Percentiles rank a stretch among this genome's conserved stretches.
phyloP scores from a whole-genome alignment of 129 eudicot genomes.

The Centaurea solstitialis region DNA sequence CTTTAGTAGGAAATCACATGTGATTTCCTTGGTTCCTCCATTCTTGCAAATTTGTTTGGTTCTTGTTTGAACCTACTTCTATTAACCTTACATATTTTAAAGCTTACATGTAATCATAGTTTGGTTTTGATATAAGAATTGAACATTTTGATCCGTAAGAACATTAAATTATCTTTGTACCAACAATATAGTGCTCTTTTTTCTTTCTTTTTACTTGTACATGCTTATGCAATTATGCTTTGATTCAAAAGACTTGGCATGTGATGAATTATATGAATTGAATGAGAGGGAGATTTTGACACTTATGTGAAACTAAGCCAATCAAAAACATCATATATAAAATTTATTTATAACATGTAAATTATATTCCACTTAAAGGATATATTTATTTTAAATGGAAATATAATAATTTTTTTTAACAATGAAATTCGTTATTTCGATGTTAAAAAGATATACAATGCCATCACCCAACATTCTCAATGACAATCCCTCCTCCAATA shows the following conservation, averaged over 20 bases:
- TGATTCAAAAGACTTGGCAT: not conserved
- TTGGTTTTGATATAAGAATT: too few relatives aligned
- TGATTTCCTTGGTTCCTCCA: too few relatives aligned
- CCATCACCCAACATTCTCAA: constrained; percentile 7
- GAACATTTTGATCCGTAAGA: too few relatives aligned
- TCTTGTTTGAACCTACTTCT: too few relatives aligned
- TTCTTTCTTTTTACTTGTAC: not conserved
- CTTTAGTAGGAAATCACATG: too few relatives aligned
- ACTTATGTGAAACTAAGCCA: not conserved
- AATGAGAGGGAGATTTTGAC: not conserved
- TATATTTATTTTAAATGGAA: not conserved
- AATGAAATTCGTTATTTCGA: not conserved
- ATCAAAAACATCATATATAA: not conserved
- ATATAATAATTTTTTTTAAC: not conserved
- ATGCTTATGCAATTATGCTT: not conserved
- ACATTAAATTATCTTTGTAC: too few relatives aligned
- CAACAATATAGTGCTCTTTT: not conserved
- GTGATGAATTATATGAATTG: not conserved
- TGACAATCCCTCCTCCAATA: not conserved
- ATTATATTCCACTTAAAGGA: not conserved
- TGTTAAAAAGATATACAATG: not conserved
- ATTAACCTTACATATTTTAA: too few relatives aligned
- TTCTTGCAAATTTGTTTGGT: too few relatives aligned
- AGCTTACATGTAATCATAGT: too few relatives aligned
- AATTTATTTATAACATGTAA: not conserved